Base-by-base conservation (phyloP, 176 grass and related monocot genomes). In the Avena sativa region DNA sequence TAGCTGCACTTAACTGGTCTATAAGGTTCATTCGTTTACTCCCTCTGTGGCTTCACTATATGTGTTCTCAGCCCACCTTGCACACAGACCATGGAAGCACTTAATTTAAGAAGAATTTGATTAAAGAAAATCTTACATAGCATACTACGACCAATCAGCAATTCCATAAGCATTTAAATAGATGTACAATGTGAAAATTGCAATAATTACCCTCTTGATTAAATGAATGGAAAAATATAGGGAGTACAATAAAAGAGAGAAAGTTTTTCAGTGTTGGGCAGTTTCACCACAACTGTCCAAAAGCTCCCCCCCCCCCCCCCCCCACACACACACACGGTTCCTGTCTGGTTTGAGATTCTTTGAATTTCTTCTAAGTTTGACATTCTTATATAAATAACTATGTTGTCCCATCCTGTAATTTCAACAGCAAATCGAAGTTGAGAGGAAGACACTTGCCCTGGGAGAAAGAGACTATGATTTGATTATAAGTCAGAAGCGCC, bases 401-500 rank as follows among this genome's bases (percentile, higher is more conserved):
- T 80, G 67, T 69, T 84, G 20, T 52, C 71, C 26, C 25, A 77
- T 86, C 28, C 14, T 19, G 77, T 84, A 61, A 78, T 93, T 91
- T 79, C 30, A 71, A 86, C 84, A 98, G 96, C 93, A 98, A 95
- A 93, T 91, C 75, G 93, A 98, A 88, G 30, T 95, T 79, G 91
- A 98, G 79, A 92, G 88, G 88, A 98, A 94, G 90, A 86, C 93
- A 57, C 55, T 88, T 81, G 77, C 88, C 26, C 84, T 98, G 20
- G 65, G 49, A 82, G 91, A 95, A 86, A 91, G 69, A 71, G 87
- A 98, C 61, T 98, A 94, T 84, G 96, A 95, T 57, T 83, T 82
- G 26, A 92, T 80, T 69, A 91, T 98, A 87, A 84, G 49, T 81
- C 80, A 92, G 67, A 98, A 95, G 69, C 82, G 86, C 46, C 89